Conservation (phyloP, 1,284 basidiomycete species). For the Marasmius sp. region DNA sequence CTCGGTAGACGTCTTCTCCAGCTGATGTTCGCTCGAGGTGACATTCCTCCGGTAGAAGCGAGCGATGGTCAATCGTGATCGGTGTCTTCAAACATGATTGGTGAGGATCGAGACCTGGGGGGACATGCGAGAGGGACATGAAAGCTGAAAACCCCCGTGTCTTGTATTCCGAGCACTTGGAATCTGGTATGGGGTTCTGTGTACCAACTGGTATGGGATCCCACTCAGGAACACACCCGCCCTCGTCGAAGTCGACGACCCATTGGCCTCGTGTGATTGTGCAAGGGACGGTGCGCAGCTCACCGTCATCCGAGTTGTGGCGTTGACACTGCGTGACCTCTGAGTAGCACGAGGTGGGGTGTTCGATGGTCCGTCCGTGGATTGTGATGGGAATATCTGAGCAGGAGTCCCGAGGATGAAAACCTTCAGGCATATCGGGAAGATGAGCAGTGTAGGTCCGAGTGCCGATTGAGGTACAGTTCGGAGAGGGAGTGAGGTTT, state of each 20-base stretch:
- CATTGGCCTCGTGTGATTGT: conserved; percentile 15
- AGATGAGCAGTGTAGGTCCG: not conserved
- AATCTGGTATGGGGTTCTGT: not conserved
- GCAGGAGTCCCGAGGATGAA: not conserved
- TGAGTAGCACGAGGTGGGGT: not conserved
- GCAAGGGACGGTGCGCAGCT: not conserved
- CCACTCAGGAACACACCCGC: not conserved
- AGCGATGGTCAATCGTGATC: not conserved
- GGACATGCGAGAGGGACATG: not conserved
- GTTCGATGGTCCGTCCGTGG: not conserved
- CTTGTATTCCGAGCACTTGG: not conserved
- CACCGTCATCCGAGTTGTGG: not conserved
- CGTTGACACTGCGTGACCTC: conserved; percentile 4
- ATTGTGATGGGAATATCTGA: not conserved
- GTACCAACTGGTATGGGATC: not conserved
- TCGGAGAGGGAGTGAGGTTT: not conserved
- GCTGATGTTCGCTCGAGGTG: not conserved
- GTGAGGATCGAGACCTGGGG: not conserved
- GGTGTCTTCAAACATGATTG: not conserved
- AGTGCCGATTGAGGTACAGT: not conserved
- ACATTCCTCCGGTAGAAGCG: not conserved
- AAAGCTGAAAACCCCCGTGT: not conserved
- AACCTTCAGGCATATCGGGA: not conserved
- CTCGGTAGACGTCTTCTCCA: not conserved
- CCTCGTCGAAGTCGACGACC: conserved; percentile 23